Evolutionary conservation across 1,139 yeast species (phyloP).

Genomic region (Candida glucosophila): DNA sequence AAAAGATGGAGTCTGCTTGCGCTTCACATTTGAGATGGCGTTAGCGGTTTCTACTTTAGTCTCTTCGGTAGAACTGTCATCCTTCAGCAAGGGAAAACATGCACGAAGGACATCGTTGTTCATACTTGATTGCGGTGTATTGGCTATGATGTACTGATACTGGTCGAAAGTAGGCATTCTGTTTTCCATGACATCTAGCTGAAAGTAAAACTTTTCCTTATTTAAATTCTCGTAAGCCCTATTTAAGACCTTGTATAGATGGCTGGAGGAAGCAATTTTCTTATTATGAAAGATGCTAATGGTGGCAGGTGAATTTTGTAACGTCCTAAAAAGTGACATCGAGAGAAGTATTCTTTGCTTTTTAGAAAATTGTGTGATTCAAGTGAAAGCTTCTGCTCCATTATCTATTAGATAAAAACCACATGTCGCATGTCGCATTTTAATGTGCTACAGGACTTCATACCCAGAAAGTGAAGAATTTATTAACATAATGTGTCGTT

Average conservation of each 20-base stretch:
- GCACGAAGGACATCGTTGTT: slow-evolving; percentile 20
- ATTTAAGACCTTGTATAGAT: slow-evolving; percentile 23
- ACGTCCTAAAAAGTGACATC: slow-evolving; percentile 36
- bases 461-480: no score
- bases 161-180: slow-evolving; percentile 40
- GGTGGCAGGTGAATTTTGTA: slow-evolving; percentile 37
- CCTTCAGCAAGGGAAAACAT: slow-evolving; percentile 36
- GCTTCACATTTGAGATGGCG: no score
- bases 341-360: no score
- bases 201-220: slow-evolving; percentile 19
- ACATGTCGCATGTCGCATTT: no score
- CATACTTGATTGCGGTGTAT: slow-evolving; percentile 18
- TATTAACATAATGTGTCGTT: slow-evolving; percentile 49
- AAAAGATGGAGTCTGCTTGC: no score
- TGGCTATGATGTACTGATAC: slow-evolving; percentile 20
- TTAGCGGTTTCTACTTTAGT: slow-evolving; percentile 20
- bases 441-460: no score
- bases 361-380: no score
- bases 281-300: slow-evolving; percentile 35
- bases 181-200: slow-evolving; percentile 30
- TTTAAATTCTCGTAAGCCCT: slow-evolving; percentile 23
- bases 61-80: slow-evolving; percentile 8
- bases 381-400: no score
- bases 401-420: slow-evolving; percentile 43
- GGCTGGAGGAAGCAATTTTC: slow-evolving; percentile 24